Conservation (phyloP, 371 early-diverging fungal genomes). For the Rhizopus arrhizus region DNA sequence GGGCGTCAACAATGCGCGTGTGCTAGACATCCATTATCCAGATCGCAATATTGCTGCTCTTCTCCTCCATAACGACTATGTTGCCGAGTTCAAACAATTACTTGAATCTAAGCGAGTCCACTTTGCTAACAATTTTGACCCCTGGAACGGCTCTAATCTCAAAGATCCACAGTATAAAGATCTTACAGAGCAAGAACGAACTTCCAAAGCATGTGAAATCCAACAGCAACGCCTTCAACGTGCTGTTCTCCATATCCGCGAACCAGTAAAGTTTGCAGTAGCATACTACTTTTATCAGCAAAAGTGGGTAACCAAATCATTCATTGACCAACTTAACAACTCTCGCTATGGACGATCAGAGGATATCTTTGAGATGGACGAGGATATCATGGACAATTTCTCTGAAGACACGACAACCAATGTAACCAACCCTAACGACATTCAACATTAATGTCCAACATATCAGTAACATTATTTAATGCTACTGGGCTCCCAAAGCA, state of each 20-base stretch:
- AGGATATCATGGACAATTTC: background rate
- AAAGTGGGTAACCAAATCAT: background rate
- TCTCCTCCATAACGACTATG: constrained; percentile 16
- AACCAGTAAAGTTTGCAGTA: constrained; percentile 4
- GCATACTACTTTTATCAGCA: constrained; percentile 11
- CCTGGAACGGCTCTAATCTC: background rate
- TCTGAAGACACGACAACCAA: background rate
- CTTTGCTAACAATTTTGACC: background rate
- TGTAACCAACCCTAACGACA: background rate
- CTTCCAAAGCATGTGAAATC: background rate
- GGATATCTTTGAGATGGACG: no score
- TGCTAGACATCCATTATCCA: constrained; percentile 18
- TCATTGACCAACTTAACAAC: background rate
- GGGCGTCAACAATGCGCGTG: constrained; percentile 1
- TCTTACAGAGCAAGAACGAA: background rate
- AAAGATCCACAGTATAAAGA: constrained; percentile 5
- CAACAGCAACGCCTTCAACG: background rate
- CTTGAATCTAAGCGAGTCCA: background rate
- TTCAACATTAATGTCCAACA: background rate
- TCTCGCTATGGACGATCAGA: no score
- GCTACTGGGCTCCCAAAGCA: constrained; percentile 11
- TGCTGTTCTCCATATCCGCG: constrained; percentile 3
- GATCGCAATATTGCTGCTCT: constrained; percentile 2
- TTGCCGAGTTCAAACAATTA: background rate
- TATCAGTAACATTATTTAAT: constrained; percentile 6